Percentiles rank a stretch among this genome's conserved stretches.
These are phyloP conservation scores for Wickerhamomyces tratensis DNA, from an alignment of 805 yeast species.

Conservation along the genomic window DNA sequence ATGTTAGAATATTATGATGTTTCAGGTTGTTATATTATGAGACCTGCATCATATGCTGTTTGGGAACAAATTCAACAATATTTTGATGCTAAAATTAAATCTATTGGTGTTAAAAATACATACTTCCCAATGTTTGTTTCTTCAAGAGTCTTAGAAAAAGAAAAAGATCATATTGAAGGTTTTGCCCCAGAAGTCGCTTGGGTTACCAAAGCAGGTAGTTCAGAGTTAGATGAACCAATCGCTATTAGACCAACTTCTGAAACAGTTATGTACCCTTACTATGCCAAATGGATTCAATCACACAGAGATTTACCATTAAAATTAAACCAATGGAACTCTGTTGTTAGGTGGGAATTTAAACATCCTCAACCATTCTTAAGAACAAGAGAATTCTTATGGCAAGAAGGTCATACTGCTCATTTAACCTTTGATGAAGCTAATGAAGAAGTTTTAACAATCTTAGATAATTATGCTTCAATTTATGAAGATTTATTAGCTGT, in stretches of 20 bases:
- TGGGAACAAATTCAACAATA: constrained; percentile 93
- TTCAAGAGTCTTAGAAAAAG: constrained; percentile 84
- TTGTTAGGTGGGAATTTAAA: constrained; percentile 99
- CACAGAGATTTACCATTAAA: constrained; percentile 96
- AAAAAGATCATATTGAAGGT: constrained; percentile 97
- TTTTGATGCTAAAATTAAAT: constrained; percentile 76
- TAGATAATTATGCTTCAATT: constrained; percentile 75
- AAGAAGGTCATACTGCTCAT: constrained; percentile 99
- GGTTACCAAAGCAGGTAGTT: constrained; percentile 94
- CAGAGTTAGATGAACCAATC: constrained; percentile 95
- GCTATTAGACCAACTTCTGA: constrained; percentile 99
- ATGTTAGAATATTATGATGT: constrained; percentile 98
- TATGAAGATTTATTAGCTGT: constrained; percentile 93
- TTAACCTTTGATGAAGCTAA: constrained; percentile 75
- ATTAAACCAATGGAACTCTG: constrained; percentile 98
- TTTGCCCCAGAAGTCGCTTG: constrained; percentile 99
- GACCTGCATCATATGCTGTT: constrained; percentile 88
- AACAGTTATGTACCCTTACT: constrained; percentile 99
- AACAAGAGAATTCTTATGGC: constrained; percentile 99
- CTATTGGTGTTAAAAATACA: constrained; percentile 86
- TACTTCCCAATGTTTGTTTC: constrained; percentile 99
- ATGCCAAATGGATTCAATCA: constrained; percentile 97
- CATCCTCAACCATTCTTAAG: constrained; percentile 99
- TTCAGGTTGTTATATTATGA: constrained; percentile 95
- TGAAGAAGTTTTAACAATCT: constrained; percentile 75